Evolutionary conservation across 179 eudicot genomes (phyloP).

Genomic region (Spergularia azorica): DNA sequence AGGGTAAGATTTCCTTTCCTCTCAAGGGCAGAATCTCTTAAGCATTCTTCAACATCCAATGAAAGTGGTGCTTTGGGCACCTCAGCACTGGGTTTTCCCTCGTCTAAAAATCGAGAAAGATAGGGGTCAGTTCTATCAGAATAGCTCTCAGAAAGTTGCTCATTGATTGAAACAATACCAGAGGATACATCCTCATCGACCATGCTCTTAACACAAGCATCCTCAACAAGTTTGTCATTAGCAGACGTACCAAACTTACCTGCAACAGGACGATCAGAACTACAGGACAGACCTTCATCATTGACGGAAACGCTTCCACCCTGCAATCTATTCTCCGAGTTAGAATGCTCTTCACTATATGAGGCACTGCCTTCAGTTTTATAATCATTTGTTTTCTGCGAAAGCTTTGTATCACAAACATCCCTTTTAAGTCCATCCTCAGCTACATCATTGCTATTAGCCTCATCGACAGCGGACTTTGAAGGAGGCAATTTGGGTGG

Average conservation of each 20-base stretch:
- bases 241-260: conserved; percentile 5
- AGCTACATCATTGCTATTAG: neutral
- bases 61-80: conserved; percentile 7
- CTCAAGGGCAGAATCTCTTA: conserved; percentile 10
- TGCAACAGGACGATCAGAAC: conserved; percentile 7
- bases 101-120: conserved; percentile 16
- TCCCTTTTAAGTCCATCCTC: neutral
- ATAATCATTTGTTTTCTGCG: too few species aligned
- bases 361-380: too few species aligned
- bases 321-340: neutral
- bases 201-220: neutral
- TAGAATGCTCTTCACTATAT: conserved; percentile 5
- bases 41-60: conserved; percentile 19
- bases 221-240: conserved; percentile 13
- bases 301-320: neutral
- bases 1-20: conserved; percentile 3
- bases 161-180: conserved; percentile 18
- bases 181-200: conserved; percentile 5
- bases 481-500: conserved; percentile 31
- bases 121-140: conserved; percentile 22
- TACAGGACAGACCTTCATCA: neutral
- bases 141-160: conserved; percentile 25
- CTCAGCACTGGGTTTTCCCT: conserved; percentile 15
- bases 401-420: neutral
- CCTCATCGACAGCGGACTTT: conserved; percentile 25